phyloP scores from a whole-genome alignment of 2,329 filamentous ascomycete genomes.

The Chalara sp. region DNA sequence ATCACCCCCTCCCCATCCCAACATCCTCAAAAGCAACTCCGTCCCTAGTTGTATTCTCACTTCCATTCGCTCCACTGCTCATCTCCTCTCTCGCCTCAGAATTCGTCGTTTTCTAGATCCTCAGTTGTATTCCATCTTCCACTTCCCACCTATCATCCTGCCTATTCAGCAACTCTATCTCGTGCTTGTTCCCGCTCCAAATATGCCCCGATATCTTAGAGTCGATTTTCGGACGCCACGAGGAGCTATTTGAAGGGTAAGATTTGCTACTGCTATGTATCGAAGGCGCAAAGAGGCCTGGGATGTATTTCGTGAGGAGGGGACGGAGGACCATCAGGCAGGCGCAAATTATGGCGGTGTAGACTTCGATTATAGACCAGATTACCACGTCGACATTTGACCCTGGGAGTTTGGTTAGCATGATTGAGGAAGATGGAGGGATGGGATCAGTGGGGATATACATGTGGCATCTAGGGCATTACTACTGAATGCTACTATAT shows the following conservation, averaged over 20 bases:
- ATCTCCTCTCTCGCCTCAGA: background rate
- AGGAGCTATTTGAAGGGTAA: background rate
- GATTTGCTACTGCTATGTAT: background rate
- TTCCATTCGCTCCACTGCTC: background rate
- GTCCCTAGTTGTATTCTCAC: no score
- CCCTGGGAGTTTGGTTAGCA: background rate
- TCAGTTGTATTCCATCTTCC: background rate
- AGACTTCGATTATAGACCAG: slow-evolving; percentile 28
- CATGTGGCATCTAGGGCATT: slow-evolving; percentile 9
- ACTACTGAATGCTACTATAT: slow-evolving; percentile 7
- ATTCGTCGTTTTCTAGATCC: background rate
- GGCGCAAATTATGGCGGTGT: slow-evolving; percentile 34
- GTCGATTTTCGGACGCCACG: background rate
- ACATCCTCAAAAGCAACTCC: no score
- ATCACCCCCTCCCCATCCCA: no score
- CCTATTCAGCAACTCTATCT: background rate
- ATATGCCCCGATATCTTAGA: background rate
- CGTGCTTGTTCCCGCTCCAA: background rate
- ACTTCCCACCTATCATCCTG: background rate
- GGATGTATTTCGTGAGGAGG: slow-evolving; percentile 16
- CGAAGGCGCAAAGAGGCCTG: background rate
- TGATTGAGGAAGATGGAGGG: no score
- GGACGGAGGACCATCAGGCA: slow-evolving; percentile 35
- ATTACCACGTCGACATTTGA: slow-evolving; percentile 18
- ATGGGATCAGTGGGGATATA: slow-evolving; percentile 1